Base-by-base conservation (phyloP, 371 early-diverging fungal genomes). In the Mortierella sp. region DNA sequence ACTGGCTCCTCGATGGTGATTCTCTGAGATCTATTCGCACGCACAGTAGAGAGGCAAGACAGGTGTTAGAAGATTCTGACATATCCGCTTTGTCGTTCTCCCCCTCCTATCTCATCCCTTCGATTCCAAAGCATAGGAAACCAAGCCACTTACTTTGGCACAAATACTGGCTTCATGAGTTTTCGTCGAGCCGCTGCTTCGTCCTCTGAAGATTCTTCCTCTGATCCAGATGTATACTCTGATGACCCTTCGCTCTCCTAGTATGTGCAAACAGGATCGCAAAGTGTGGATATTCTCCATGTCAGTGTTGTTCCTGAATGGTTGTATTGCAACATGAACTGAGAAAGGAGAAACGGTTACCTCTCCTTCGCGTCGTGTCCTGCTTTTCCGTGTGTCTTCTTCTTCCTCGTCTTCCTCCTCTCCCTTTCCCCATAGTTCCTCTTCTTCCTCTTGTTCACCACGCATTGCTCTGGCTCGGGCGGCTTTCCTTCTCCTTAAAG, bases 131-230 rank as follows among this genome's bases (percentile, higher is more conserved):
- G 10, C 4, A 7, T 25, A 22, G 10, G 6, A 54, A 40, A 29
- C 10, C 24, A 14, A 40, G 17, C n/a, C n/a, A 58, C 58, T 34
- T 83, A 93, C 92, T 92, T 94, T 81, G 92, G 90, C 57, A 94
- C 87, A 83, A 95, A 95, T 13, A 92, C 89, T 5, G 96, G 96
- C 61, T 93, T 94, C 19, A 93, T 78, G 21, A 88, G 67, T 10
- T 79, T 76, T 22, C 77, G 53, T 37, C 73, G 62, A 5, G 81
- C 68, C 24, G 73, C 61, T 46, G 70, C 59, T 10, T 81, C 81
- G 19, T 83, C 80, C 34, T 86, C 85, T 28, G 77, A 76, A 0
- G 76, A 74, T 44, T 86, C 86, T 56, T 81, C 81, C 28, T 84
- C 87, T 25, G 85, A 82, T 50, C 85, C 87, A 9, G 81, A 73